A percentile compares a stretch with the other conserved stretches of the same genome.
Conservation (phyloP, 2,329 filamentous ascomycete genomes). For the Neofusicoccum umdonicola region DNA sequence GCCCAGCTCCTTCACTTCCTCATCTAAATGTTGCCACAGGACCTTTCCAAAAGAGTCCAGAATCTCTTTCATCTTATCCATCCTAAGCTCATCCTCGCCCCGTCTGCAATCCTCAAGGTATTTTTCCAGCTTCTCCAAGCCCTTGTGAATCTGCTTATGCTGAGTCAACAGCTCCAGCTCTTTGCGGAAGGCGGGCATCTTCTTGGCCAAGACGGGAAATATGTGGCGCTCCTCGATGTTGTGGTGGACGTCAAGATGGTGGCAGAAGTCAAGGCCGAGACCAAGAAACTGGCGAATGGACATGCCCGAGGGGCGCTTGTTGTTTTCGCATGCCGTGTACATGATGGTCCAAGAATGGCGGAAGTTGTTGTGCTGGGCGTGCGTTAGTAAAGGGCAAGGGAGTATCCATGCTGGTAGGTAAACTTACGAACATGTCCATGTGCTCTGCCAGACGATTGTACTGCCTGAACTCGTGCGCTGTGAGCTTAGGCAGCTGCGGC, state of each 20-base stretch:
- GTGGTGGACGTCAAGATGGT: slow-evolving; percentile 74
- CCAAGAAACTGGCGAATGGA: slow-evolving; percentile 67
- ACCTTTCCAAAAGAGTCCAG: slow-evolving; percentile 79
- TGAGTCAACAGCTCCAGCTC: slow-evolving; percentile 68
- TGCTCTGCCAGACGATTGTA: slow-evolving; percentile 73
- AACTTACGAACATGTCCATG: slow-evolving; percentile 66
- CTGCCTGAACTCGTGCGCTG: slow-evolving; percentile 62
- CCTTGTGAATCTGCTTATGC: slow-evolving; percentile 75
- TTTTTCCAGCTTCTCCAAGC: slow-evolving; percentile 64
- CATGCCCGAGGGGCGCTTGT: slow-evolving; percentile 61
- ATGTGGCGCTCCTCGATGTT: slow-evolving; percentile 77
- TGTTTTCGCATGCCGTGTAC: slow-evolving; percentile 61
- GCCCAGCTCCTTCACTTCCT: slow-evolving; percentile 74
- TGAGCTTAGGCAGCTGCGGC: slow-evolving; percentile 54
- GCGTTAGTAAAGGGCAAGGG: background rate
- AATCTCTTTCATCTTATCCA: slow-evolving; percentile 62
- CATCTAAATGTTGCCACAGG: slow-evolving; percentile 78
- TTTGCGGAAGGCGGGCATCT: slow-evolving; percentile 74
- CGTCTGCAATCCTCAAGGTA: slow-evolving; percentile 63
- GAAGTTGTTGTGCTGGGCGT: slow-evolving; percentile 69
- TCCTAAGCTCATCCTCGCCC: slow-evolving; percentile 60
- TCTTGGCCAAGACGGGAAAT: slow-evolving; percentile 72
- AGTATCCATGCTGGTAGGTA: slow-evolving; percentile 7
- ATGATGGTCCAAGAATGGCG: slow-evolving; percentile 70
- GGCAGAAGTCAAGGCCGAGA: slow-evolving; percentile 66